Evolutionary conservation across 2,329 filamentous ascomycete genomes (phyloP).

Genomic region (Tolypocladium tundrense): DNA sequence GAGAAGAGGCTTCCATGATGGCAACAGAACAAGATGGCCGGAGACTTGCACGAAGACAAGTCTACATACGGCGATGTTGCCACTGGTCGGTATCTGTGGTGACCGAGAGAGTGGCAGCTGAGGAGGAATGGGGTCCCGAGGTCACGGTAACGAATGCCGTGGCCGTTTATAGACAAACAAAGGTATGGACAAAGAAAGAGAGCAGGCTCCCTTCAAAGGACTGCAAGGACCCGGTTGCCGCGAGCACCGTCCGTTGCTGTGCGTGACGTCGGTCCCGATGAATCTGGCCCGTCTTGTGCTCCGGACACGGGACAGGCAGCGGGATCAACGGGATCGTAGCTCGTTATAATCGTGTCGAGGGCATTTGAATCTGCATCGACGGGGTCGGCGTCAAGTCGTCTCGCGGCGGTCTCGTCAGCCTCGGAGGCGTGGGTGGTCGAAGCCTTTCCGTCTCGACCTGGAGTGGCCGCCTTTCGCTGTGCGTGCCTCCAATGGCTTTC

Average conservation of each 20-base stretch:
- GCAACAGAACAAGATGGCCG: slow-evolving; percentile 1
- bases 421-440: neutral
- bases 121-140: slow-evolving; percentile 3
- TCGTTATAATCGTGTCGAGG: slow-evolving; percentile 21
- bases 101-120: slow-evolving; percentile 7
- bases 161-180: neutral
- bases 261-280: neutral
- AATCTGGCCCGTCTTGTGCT: neutral
- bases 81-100: slow-evolving; percentile 15
- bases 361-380: slow-evolving; percentile 13
- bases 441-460: neutral
- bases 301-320: neutral
- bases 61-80: slow-evolving; percentile 6
- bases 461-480: slow-evolving; percentile 5
- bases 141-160: neutral
- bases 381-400: slow-evolving; percentile 10
- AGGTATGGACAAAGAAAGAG: slow-evolving; percentile 4
- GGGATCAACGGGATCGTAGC: slow-evolving; percentile 10
- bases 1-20: slow-evolving; percentile 86
- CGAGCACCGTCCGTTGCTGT: neutral
- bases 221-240: slow-evolving; percentile 1
- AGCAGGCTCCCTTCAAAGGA: neutral
- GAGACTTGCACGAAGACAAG: slow-evolving; percentile 1
- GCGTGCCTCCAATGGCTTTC: slow-evolving; percentile 1
- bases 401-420: slow-evolving; percentile 1